Evolutionary conservation across 2,329 filamentous ascomycete genomes (phyloP), one percentile per base, ranked within the genome.

Genomic region (Clarireedia monteithiana): DNA sequence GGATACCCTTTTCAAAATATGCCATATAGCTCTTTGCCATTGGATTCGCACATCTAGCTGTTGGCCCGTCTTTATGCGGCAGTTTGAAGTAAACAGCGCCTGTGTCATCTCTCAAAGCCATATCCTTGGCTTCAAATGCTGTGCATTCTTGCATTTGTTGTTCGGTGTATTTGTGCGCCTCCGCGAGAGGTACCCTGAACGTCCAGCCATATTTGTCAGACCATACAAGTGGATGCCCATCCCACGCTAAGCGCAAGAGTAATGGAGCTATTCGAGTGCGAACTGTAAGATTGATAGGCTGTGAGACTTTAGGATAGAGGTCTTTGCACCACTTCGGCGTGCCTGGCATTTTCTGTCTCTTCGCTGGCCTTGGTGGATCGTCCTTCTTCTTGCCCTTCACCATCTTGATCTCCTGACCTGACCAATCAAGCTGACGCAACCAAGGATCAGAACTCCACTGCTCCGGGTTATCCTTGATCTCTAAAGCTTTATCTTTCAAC

Each of bases 301-400:
- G 74, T 57, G 84, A 81, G 24, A 74, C 85, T 56, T 83, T 90
- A 1, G 79, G 64, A 64, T 95, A 96, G 1, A 99, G 75, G 68
- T 91, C 90, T 67, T 94, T 96, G 73, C 96, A 99, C 94, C 94
- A 99, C 62, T 88, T 80, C 0, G 94, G 94, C 87, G 89, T 94
- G 14, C 94, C 94, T 0, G 92, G 91, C 73, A 87, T 90, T 77
- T 97, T 99, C 69, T 99, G 94, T 47, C 88, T 79, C 10, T 85
- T 85, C 6, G 85, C 87, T 30, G 86, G 90, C 46, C 90, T 78
- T 2, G 88, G 86, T 10, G 86, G 84, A 55, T 95, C 89, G 9
- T 75, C 77, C 70, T 96, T 96, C 72, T 88, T 91, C 74, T 94
- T 96, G 3, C 86, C 88, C 69, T 96, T 97, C 23, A 84, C 85